phyloP scores from a whole-genome alignment of 208 protist species.

The Trypanosoma avium region DNA sequence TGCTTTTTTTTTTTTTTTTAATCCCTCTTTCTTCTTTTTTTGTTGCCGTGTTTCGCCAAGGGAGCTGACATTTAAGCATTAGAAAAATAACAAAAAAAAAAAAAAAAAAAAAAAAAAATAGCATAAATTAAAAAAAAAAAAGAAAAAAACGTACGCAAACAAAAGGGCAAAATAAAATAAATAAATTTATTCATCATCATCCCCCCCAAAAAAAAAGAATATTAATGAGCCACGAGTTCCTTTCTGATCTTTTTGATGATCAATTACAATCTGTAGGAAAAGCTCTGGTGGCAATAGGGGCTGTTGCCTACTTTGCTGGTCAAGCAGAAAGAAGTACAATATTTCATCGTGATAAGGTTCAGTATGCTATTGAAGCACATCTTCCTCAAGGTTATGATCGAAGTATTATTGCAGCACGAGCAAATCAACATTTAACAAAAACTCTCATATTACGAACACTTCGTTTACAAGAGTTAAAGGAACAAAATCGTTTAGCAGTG shows the following conservation, averaged over 20 bases:
- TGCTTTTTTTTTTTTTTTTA: too few species aligned
- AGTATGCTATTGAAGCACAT: slow-evolving; percentile 66
- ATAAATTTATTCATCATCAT: too few species aligned
- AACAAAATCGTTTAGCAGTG: slow-evolving; percentile 39
- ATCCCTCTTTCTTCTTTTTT: too few species aligned
- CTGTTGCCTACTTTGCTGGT: slow-evolving; percentile 43
- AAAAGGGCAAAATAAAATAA: neutral
- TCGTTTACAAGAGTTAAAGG: slow-evolving; percentile 48
- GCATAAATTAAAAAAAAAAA: slow-evolving; percentile 11
- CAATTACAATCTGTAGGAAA: slow-evolving; percentile 38
- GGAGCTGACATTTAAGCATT: too few species aligned
- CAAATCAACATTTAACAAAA: slow-evolving; percentile 56
- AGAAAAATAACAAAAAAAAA: slow-evolving; percentile 1
- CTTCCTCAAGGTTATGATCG: slow-evolving; percentile 76
- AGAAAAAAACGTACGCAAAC: neutral
- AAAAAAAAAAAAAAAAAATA: slow-evolving; percentile 2
- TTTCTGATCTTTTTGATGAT: slow-evolving; percentile 27
- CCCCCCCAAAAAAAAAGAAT: too few species aligned
- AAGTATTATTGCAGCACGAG: slow-evolving; percentile 58
- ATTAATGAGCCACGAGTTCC: slow-evolving; percentile 10
- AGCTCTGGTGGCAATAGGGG: slow-evolving; percentile 36
- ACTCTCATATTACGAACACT: slow-evolving; percentile 34
- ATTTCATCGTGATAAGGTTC: slow-evolving; percentile 40
- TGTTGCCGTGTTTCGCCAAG: too few species aligned
- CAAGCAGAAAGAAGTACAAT: slow-evolving; percentile 11